Base-by-base conservation (phyloP, 345 rosid genomes). In the Dipteronia sinensis region DNA sequence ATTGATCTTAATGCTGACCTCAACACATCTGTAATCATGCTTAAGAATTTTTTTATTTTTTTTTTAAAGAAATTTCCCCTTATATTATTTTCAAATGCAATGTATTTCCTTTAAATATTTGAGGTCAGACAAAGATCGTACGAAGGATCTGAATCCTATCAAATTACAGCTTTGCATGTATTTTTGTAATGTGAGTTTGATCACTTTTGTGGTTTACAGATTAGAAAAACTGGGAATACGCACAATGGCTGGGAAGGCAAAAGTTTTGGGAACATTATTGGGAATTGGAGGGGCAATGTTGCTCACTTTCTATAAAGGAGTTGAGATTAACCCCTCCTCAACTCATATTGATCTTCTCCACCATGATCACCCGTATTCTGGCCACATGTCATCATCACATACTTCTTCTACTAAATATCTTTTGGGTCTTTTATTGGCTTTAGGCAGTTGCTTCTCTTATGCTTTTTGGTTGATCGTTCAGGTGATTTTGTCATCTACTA, bases 251-350 rank as follows among this genome's bases (percentile, higher is more conserved):
- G 90, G 93, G 19, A 85, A 83, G 69, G 89, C 90, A 47, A 91
- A 88, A 66, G 82, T 89, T 44, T 38, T 77, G 2, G 95, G 95
- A 31, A 91, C 93, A 46, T 10, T 85, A 56, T 10, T 86, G n/a
- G 92, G 92, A n/a, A 79, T 91, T 0, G 76, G 79, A 5, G 93
- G 95, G 19, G 93, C 91, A 12, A 87, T 88, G 90, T 49, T 87
- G 0, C 78, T 91, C 58, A 86, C 93, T 7, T 82, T 91, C 70
- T 89, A 84, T 78, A 90, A 87, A 80, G 92, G 95, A 1, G 15
- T 58, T 4, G 78, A 74, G 22, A 69, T 88, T 42, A 40, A 81
- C 16, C n/a, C 79, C 2, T 80, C 72, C 80, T 79, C 93, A 31
- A 81, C 88, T 2, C 23, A 83, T 49, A 10, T 85, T 10, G 47